A percentile compares a stretch with the other conserved stretches of the same genome.
phyloP scores from a whole-genome alignment of 768 basidiomycete genomes.

The Phlebiopsis flavidoalba region DNA sequence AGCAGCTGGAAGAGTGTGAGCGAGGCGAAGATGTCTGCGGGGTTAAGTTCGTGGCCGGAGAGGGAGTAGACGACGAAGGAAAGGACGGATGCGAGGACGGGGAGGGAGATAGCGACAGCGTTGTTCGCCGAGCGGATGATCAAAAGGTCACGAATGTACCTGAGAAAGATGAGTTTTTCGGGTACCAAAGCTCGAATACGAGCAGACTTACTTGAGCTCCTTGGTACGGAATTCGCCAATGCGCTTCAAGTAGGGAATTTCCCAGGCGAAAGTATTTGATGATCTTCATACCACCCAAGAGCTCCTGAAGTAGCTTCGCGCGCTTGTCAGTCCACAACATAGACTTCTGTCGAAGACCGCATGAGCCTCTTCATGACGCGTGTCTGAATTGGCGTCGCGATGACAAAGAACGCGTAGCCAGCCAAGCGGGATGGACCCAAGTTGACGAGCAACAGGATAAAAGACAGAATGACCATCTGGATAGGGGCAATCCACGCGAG shows the following conservation, averaged over 20 bases:
- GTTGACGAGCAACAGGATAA: constrained; percentile 67
- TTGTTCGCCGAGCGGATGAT: constrained; percentile 57
- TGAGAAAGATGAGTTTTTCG: constrained; percentile 19
- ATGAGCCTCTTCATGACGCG: constrained; percentile 71
- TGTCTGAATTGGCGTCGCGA: constrained; percentile 72
- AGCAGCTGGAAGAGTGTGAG: constrained; percentile 62
- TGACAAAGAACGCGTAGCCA: constrained; percentile 57
- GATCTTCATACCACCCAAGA: constrained; percentile 84
- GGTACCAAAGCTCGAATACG: background rate
- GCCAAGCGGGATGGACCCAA: constrained; percentile 58
- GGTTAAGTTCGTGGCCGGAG: constrained; percentile 48
- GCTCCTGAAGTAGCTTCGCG: constrained; percentile 83
- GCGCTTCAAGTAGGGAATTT: constrained; percentile 70
- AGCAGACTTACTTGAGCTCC: constrained; percentile 55
- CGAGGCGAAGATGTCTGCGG: constrained; percentile 65
- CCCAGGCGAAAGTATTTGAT: constrained; percentile 95
- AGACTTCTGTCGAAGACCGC: constrained; percentile 56
- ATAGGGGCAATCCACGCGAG: constrained; percentile 76
- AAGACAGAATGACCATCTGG: constrained; percentile 65
- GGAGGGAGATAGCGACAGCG: constrained; percentile 53
- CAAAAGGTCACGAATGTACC: constrained; percentile 63
- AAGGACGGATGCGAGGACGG: constrained; percentile 61
- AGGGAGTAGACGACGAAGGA: constrained; percentile 63
- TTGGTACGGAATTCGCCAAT: constrained; percentile 63
- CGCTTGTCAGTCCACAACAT: constrained; percentile 92